Evolutionary conservation across 2,329 filamentous ascomycete genomes (phyloP).

Genomic region (Penicillium rolfsii): DNA sequence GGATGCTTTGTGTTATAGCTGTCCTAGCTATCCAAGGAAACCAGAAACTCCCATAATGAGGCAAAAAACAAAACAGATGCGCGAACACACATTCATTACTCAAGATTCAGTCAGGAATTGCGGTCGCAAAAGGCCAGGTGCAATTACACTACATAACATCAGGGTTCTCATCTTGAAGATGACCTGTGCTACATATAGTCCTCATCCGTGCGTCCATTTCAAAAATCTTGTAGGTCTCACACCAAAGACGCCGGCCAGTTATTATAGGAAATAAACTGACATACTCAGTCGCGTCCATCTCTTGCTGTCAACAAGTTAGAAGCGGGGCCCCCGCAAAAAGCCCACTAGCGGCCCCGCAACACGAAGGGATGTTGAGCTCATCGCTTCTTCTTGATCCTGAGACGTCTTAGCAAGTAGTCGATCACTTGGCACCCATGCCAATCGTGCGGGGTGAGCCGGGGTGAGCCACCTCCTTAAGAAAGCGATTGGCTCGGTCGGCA

Average conservation of each 20-base stretch:
- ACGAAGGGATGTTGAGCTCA: neutral
- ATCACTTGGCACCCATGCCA: conserved; percentile 14
- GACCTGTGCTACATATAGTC: neutral
- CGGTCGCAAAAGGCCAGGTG: too few relatives aligned
- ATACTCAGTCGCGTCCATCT: neutral
- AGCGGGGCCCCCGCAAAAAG: neutral
- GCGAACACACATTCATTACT: too few relatives aligned
- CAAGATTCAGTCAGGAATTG: too few relatives aligned
- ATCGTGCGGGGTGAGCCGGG: conserved; percentile 17
- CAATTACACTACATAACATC: too few relatives aligned
- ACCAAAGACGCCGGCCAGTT: neutral
- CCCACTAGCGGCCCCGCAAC: neutral
- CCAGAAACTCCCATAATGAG: too few relatives aligned
- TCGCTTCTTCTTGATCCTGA: neutral
- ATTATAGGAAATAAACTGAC: neutral
- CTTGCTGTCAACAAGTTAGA: too few relatives aligned
- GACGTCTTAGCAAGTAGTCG: neutral
- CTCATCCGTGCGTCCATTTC: neutral
- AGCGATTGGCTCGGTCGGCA: conserved; percentile 16
- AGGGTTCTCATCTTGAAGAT: neutral
- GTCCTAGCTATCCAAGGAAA: too few relatives aligned
- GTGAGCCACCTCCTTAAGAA: neutral
- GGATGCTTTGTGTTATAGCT: too few relatives aligned
- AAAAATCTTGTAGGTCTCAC: neutral
- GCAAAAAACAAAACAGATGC: too few relatives aligned